Evolutionary conservation across 805 yeast species (phyloP).

Genomic region (Lachancea dasiensis): DNA sequence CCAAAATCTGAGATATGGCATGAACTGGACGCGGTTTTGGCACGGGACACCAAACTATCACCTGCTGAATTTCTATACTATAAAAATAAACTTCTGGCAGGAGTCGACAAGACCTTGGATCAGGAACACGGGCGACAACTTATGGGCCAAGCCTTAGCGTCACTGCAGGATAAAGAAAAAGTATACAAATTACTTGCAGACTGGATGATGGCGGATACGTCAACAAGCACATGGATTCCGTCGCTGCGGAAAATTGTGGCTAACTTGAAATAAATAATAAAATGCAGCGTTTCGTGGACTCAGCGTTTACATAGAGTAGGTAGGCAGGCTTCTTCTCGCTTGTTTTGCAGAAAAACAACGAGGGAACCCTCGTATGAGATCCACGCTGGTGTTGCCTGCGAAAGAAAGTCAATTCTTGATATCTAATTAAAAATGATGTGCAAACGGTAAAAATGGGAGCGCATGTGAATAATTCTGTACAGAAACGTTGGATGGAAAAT

Average conservation of each 20-base stretch:
- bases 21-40: slow-evolving; percentile 25
- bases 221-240: slow-evolving; percentile 59
- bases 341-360: no score
- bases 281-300: background rate
- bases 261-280: slow-evolving; percentile 19
- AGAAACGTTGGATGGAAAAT: background rate
- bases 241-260: slow-evolving; percentile 56
- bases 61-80: slow-evolving; percentile 41
- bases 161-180: slow-evolving; percentile 17
- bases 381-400: background rate
- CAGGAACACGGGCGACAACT: slow-evolving; percentile 26
- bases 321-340: no score
- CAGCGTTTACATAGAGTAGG: background rate
- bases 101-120: slow-evolving; percentile 25
- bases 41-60: slow-evolving; percentile 31
- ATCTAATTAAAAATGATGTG: slow-evolving; percentile 6
- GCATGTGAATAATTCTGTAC: slow-evolving; percentile 3
- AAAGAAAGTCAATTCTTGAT: slow-evolving; percentile 2
- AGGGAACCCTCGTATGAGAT: no score
- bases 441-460: slow-evolving; percentile 1
- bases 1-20: slow-evolving; percentile 18
- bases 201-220: slow-evolving; percentile 53
- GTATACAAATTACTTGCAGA: slow-evolving; percentile 37
- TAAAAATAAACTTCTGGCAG: slow-evolving; percentile 35
- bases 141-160: slow-evolving; percentile 23